Evolutionary conservation across 2,329 filamentous ascomycete genomes (phyloP).

Genomic region (Cytospora paraplurivora): DNA sequence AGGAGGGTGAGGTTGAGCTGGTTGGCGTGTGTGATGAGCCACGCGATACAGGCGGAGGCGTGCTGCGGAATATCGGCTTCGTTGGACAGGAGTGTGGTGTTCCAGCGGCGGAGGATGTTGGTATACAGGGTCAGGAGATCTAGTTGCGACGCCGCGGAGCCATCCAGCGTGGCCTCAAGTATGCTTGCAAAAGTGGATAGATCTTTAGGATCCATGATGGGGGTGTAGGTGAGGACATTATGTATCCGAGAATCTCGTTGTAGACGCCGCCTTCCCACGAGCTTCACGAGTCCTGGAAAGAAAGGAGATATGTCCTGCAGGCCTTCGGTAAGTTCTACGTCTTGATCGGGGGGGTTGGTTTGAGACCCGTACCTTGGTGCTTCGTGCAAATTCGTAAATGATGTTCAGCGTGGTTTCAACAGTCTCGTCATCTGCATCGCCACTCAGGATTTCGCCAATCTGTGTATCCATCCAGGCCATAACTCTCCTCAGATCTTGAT

Average conservation of each 20-base stretch:
- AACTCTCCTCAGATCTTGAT: constrained; percentile 40
- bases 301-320: constrained; percentile 34
- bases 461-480: constrained; percentile 27
- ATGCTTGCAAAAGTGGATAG: constrained; percentile 13
- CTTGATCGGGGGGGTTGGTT: too few species aligned
- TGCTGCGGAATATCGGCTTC: constrained; percentile 40
- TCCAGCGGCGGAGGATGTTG: constrained; percentile 64
- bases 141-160: constrained; percentile 54
- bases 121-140: constrained; percentile 69
- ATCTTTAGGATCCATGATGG: constrained; percentile 55
- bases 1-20: constrained; percentile 60
- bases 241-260: constrained; percentile 7
- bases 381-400: constrained; percentile 57
- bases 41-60: constrained; percentile 43
- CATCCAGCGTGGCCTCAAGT: constrained; percentile 45
- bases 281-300: constrained; percentile 52
- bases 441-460: constrained; percentile 32
- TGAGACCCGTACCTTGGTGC: constrained; percentile 52
- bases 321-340: constrained; percentile 2
- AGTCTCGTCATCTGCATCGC: constrained; percentile 51
- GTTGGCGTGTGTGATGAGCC: constrained; percentile 53
- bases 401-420: constrained; percentile 58
- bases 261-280: constrained; percentile 45
- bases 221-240: constrained; percentile 56
- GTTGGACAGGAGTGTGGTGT: constrained; percentile 45